Evolutionary conservation across 345 rosid species (phyloP).

Genomic region (Sonneratia alba): DNA sequence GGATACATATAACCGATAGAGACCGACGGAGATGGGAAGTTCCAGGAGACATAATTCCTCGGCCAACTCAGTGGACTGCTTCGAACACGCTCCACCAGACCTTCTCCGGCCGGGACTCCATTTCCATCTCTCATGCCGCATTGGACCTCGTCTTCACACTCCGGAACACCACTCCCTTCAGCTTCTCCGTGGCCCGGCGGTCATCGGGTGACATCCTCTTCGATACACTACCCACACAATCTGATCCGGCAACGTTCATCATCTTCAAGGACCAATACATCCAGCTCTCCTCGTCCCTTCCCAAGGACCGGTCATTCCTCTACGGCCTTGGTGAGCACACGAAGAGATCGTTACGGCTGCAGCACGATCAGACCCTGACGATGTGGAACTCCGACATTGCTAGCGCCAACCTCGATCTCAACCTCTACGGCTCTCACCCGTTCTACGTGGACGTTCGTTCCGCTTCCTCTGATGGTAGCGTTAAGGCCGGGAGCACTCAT

Average conservation of each 20-base stretch:
- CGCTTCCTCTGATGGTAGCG: constrained; percentile 16
- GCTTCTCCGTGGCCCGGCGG: constrained; percentile 44
- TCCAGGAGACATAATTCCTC: constrained; percentile 40
- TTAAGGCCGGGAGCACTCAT: constrained; percentile 38
- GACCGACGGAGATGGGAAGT: constrained; percentile 48
- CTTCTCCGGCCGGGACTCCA: neutral
- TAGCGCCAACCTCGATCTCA: constrained; percentile 27
- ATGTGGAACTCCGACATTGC: constrained; percentile 50
- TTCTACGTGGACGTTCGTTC: constrained; percentile 59
- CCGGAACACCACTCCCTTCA: constrained; percentile 47
- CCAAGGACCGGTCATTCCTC: constrained; percentile 31
- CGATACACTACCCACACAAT: constrained; percentile 26
- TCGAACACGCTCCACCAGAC: constrained; percentile 3
- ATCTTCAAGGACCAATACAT: constrained; percentile 72
- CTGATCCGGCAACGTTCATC: constrained; percentile 26
- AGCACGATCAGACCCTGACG: constrained; percentile 26
- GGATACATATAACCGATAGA: constrained; percentile 44
- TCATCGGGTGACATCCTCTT: constrained; percentile 63
- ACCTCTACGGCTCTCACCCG: constrained; percentile 76
- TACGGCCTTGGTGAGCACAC: constrained; percentile 84
- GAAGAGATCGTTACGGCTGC: constrained; percentile 36
- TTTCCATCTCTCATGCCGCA: neutral
- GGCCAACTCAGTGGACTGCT: constrained; percentile 9
- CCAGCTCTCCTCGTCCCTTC: constrained; percentile 51
- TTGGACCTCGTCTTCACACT: constrained; percentile 54